Evolutionary conservation across 257 asterid species (phyloP), one percentile per base, ranked within the genome.

Genomic region (Solanum commersonii): DNA sequence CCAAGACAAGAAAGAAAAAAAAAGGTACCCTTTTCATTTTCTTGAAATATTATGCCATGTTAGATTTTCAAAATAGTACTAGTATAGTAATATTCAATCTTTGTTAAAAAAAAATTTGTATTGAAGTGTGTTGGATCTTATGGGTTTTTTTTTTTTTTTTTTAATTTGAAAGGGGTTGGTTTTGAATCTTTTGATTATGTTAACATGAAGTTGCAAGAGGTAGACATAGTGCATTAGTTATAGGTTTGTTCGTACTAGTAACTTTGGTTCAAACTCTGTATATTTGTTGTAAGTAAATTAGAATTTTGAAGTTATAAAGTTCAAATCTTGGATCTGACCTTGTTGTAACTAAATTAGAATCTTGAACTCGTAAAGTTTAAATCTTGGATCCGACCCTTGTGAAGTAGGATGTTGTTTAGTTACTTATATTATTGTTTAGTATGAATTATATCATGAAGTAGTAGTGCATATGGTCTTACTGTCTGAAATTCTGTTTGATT

Each of bases 51-150:
- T 16, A 3, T 74, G 4, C 12, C 14, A 15, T 82, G 40, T 83
- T 90, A 33, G 44, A 20, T 71, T 73, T 29, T 22, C 76, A 73
- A 73, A 31, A 33, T 34, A 82, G 29, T 29, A 3, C 60, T 77
- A 40, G 33, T 22, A 9, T 40, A 40, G 22, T 11, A 79, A 20
- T 29, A 16, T 81, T 46, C 85, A 27, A 1, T 73, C 15, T 15
- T 20, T 87, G 20, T 37, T 65, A 18, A 56, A 42, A 42, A 42
- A 10, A 11, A 42, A 42, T 27, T 49, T 78, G 16, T 67, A 29
- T 82, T 82, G 88, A 89, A 56, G 88, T 86, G 40, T 76, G 84
- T 84, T 73, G 87, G 88, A 90, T 90, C 92, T 87, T 73, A 72
- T 72, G 79, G n/a, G n/a, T n/a, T n/a, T n/a, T n/a, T n/a, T 4